Percentiles rank a stretch among this genome's conserved stretches.
Evolutionary conservation across 73 alveolate species (phyloP).

Genomic region (Tetrahymena malaccensis): DNA sequence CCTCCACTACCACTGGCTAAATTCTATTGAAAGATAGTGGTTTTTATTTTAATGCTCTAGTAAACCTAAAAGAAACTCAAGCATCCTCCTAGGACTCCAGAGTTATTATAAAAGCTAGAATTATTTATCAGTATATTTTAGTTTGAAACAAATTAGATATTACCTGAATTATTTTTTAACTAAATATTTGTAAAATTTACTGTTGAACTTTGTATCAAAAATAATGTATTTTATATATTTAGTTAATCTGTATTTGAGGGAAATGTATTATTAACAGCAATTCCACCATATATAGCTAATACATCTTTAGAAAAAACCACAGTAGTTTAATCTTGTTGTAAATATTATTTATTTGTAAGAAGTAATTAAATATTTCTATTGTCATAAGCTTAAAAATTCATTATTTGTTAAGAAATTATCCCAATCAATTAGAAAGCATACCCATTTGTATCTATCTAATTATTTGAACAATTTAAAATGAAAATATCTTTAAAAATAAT

Average conservation of each 20-base stretch:
- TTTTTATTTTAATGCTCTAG: neutral
- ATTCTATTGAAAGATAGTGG: neutral
- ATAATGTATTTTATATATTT: neutral
- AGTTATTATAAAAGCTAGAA: neutral
- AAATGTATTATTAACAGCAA: neutral
- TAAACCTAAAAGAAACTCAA: neutral
- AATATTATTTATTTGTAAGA: neutral
- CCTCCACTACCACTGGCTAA: neutral
- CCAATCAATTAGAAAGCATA: neutral
- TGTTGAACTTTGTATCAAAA: neutral
- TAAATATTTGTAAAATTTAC: neutral
- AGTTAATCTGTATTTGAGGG: neutral
- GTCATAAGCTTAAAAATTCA: neutral
- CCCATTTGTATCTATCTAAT: neutral
- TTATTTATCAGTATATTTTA: neutral
- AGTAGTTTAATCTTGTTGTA: neutral
- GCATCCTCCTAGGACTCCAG: neutral
- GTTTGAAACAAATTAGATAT: neutral
- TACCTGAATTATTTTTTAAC: neutral
- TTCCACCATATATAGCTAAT: neutral
- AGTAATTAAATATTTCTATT: neutral
- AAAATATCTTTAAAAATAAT: neutral
- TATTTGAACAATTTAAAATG: neutral
- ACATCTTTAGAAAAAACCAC: neutral
- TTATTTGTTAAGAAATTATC: neutral